Conservation (phyloP, 2,329 filamentous ascomycete species). For the Ophiosphaerella narmari region DNA sequence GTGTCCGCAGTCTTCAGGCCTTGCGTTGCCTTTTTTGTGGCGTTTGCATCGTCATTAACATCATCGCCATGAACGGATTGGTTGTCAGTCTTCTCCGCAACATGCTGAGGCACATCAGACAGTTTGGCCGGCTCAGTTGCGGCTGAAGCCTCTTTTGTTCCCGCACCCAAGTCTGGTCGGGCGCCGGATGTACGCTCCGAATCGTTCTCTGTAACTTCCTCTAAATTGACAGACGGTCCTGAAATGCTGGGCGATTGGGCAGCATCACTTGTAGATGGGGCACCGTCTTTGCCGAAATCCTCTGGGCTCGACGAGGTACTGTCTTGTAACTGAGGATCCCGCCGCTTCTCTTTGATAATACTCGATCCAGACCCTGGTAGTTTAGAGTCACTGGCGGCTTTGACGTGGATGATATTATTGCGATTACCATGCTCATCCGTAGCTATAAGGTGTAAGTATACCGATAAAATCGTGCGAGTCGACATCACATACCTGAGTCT, state of each 20-base stretch:
- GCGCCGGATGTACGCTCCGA: constrained; percentile 28
- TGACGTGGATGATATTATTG: constrained; percentile 57
- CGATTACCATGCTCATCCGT: constrained; percentile 58
- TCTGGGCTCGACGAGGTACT: not conserved
- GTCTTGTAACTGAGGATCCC: too few relatives aligned
- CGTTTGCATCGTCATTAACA: constrained; percentile 40
- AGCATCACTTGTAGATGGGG: constrained; percentile 7
- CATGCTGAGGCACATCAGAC: constrained; percentile 27
- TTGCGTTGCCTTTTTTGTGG: constrained; percentile 41
- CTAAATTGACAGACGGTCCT: too few relatives aligned
- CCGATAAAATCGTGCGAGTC: not conserved
- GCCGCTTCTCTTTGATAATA: constrained; percentile 1
- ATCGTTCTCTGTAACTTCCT: constrained; percentile 12
- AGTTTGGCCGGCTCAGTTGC: constrained; percentile 11
- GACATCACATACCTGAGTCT: constrained; percentile 59
- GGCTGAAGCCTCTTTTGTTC: constrained; percentile 16
- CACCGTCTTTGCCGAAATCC: constrained; percentile 24
- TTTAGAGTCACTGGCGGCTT: constrained; percentile 5
- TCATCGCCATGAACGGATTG: constrained; percentile 43
- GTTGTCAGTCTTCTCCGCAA: constrained; percentile 45
- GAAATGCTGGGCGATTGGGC: not conserved
- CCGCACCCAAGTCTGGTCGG: constrained; percentile 24
- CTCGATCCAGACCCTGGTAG: not conserved
- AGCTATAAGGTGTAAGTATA: constrained; percentile 44
- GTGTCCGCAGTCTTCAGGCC: constrained; percentile 39